Percentiles rank a stretch among this genome's conserved stretches.
phyloP scores from a whole-genome alignment of 1,284 basidiomycete genomes.

The Chondrostereum purpureum region DNA sequence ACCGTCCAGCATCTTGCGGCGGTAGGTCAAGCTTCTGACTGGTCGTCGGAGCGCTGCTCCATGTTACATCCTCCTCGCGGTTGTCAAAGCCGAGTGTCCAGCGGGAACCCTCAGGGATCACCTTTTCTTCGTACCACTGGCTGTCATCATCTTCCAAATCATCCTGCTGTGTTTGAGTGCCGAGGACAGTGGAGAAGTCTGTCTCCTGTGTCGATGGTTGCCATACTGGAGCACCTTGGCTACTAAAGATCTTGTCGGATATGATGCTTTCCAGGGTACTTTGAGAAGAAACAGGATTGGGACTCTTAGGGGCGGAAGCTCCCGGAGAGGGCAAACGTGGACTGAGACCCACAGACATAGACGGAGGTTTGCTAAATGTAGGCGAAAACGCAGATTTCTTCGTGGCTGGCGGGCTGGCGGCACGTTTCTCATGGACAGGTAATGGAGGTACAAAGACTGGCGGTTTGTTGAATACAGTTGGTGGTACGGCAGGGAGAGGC shows the following conservation, averaged over 20 bases:
- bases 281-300: constrained; percentile 38
- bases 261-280: constrained; percentile 45
- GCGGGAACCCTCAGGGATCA: constrained; percentile 39
- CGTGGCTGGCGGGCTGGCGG: constrained; percentile 2
- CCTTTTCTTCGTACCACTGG: constrained; percentile 67
- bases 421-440: constrained; percentile 10
- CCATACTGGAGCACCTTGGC: constrained; percentile 43
- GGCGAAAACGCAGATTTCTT: constrained; percentile 24
- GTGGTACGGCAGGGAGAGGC: constrained; percentile 35
- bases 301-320: constrained; percentile 19
- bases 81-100: constrained; percentile 48
- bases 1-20: not conserved
- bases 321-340: constrained; percentile 25
- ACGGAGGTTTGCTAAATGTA: constrained; percentile 33
- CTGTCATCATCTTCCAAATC: constrained; percentile 51
- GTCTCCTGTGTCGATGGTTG: constrained; percentile 55
- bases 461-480: constrained; percentile 54
- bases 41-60: constrained; percentile 56
- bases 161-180: constrained; percentile 23
- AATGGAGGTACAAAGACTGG: constrained; percentile 47
- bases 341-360: constrained; percentile 39
- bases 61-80: constrained; percentile 62
- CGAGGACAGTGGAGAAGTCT: constrained; percentile 33
- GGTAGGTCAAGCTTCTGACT: constrained; percentile 26
- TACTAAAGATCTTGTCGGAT: constrained; percentile 46